A percentile compares a stretch with the other conserved stretches of the same genome.
Evolutionary conservation across 805 yeast genomes (phyloP).

Genomic region (Phaffomyces thermotolerans): DNA sequence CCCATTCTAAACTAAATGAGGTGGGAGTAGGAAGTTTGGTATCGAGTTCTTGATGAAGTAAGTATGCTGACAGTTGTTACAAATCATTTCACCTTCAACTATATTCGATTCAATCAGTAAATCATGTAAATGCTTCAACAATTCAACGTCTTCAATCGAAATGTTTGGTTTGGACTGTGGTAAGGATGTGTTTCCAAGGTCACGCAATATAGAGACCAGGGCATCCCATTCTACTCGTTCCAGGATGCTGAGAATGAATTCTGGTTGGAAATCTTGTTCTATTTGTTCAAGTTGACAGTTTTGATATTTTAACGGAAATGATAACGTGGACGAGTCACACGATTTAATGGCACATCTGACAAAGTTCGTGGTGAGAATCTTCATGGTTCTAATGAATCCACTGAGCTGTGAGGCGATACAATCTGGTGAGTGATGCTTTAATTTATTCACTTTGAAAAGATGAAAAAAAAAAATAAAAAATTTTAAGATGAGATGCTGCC

Average conservation of each 20-base stretch:
- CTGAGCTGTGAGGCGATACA: no score
- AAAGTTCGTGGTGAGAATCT: conserved; percentile 91
- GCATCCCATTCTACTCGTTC: conserved; percentile 90
- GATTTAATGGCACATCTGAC: conserved; percentile 85
- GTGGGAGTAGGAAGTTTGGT: conserved; percentile 91
- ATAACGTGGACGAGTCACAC: conserved; percentile 65
- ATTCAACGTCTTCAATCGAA: conserved; percentile 26
- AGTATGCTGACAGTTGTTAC: conserved; percentile 78
- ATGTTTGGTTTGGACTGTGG: conserved; percentile 53
- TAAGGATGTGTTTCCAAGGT: conserved; percentile 51
- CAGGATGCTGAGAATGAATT: conserved; percentile 66
- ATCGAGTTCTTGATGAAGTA: conserved; percentile 89
- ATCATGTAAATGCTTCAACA: conserved; percentile 70
- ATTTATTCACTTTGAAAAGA: no score
- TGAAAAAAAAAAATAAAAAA: no score
- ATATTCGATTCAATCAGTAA: conserved; percentile 82
- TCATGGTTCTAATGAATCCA: conserved; percentile 43
- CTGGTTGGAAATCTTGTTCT: conserved; percentile 71
- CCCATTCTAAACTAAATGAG: conserved; percentile 59
- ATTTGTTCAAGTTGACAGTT: conserved; percentile 67
- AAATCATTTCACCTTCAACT: conserved; percentile 81
- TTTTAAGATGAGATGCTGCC: no score
- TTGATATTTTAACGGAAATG: conserved; percentile 75
- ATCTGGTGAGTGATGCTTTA: no score
- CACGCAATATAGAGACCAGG: conserved; percentile 58